Evolutionary conservation across 495 filamentous ascomycete genomes (phyloP).

Genomic region (Staphylotrichum longicolle): DNA sequence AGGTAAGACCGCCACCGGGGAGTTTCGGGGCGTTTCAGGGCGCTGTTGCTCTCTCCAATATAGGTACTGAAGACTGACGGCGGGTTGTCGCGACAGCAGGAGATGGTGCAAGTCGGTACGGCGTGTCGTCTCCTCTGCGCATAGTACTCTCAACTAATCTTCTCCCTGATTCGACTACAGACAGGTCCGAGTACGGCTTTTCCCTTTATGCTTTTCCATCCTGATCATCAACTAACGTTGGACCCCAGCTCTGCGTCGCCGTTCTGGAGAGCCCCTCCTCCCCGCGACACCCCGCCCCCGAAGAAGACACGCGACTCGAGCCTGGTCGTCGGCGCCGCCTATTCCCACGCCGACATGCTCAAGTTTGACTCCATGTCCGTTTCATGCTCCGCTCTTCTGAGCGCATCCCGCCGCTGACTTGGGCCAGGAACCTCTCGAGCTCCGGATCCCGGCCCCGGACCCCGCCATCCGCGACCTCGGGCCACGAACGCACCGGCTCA

Average conservation of each 20-base stretch:
- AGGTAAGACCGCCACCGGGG: slow-evolving; percentile 53
- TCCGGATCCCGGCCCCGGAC: slow-evolving; percentile 50
- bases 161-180: slow-evolving; percentile 34
- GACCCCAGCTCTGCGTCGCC: slow-evolving; percentile 68
- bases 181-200: slow-evolving; percentile 59
- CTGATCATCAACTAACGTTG: neutral
- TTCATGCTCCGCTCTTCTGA: neutral
- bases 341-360: slow-evolving; percentile 92
- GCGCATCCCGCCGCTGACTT: slow-evolving; percentile 18
- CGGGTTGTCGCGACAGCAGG: slow-evolving; percentile 53
- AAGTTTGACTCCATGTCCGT: slow-evolving; percentile 74
- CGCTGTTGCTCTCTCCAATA: neutral
- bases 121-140: neutral
- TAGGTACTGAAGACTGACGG: slow-evolving; percentile 24
- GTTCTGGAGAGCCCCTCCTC: slow-evolving; percentile 76
- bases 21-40: slow-evolving; percentile 16
- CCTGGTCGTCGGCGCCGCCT: slow-evolving; percentile 89
- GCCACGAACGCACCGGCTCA: slow-evolving; percentile 34
- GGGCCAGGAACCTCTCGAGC: slow-evolving; percentile 42
- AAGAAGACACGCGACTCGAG: slow-evolving; percentile 63
- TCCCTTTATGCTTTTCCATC: neutral
- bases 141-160: slow-evolving; percentile 32
- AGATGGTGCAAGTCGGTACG: slow-evolving; percentile 99
- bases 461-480: slow-evolving; percentile 44
- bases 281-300: slow-evolving; percentile 48